Evolutionary conservation across 2,329 filamentous ascomycete species (phyloP), one percentile per base, ranked within the genome.

Genomic region (Berkeleyomyces rouxiae): DNA sequence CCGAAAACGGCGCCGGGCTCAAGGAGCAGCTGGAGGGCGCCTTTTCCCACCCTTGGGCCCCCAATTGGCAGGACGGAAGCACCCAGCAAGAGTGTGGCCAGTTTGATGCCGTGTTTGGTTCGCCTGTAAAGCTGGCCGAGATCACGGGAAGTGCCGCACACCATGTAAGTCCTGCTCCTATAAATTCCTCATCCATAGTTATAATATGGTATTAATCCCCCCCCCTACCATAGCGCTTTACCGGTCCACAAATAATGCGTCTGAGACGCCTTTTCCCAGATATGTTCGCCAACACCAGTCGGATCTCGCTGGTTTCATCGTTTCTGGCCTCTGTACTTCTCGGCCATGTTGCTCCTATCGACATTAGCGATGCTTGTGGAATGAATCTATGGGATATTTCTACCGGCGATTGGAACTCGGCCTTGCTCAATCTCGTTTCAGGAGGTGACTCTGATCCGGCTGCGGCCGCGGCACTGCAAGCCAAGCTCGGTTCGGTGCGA

Each of bases 61-160:
- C 93, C 6, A 99, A 97, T 73, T 99, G 93, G 93, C 93, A 97
- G 75, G 93, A 99, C 72, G 87, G 91, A 66, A 96, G 90, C 74
- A 97, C 93, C 1, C 90, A 96, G 75, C 79, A 79, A 67, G 88
- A 99, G 75, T 96, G 91, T 71, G 90, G 96, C 71, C 79, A 82
- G 66, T 97, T 97, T 70, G 91, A 97, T 72, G 79, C 76, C 4
- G 77, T 78, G 61, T 75, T 96, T 6, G 88, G 87, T 0, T 78
- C 78, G 5, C 77, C 82, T 2, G 79, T 86, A 69, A 78, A 79
- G 66, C 75, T 99, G 68, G 93, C 93, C 0, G 74, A 86, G 61
- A 83, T 82, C 23, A 96, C 93, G 7, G 93, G 93, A 39, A 96
- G 92, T 71, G 87, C 90, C 67, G 93, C 93, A 3, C 93, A 99